A percentile compares a stretch with the other conserved stretches of the same genome.
phyloP scores from a whole-genome alignment of 768 basidiomycete species.

The Trametes punicea region DNA sequence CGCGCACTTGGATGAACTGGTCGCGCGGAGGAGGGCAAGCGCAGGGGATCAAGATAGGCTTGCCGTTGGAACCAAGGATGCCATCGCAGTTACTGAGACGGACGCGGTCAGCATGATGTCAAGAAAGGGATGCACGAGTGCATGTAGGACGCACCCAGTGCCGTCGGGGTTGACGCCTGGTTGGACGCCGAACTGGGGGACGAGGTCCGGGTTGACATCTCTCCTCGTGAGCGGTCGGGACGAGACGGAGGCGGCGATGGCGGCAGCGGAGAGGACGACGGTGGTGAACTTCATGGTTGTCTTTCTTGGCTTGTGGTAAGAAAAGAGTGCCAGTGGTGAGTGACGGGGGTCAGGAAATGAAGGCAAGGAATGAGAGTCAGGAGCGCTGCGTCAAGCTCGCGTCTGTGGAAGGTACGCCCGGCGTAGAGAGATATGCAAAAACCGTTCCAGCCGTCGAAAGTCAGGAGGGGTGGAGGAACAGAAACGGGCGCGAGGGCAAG shows the following conservation, averaged over 20 bases:
- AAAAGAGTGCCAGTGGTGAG: neutral
- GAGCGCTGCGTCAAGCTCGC: slow-evolving; percentile 21
- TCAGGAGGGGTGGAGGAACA: neutral
- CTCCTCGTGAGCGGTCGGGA: slow-evolving; percentile 42
- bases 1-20: slow-evolving; percentile 18
- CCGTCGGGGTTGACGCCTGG: slow-evolving; percentile 33
- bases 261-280: slow-evolving; percentile 30
- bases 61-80: slow-evolving; percentile 14
- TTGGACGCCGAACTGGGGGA: slow-evolving; percentile 32
- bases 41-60: slow-evolving; percentile 35
- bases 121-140: neutral
- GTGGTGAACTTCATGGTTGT: slow-evolving; percentile 35
- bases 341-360: neutral
- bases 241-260: slow-evolving; percentile 36
- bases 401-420: slow-evolving; percentile 16
- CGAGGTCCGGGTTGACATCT: slow-evolving; percentile 41
- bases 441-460: slow-evolving; percentile 12
- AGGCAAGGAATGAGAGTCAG: slow-evolving; percentile 1
- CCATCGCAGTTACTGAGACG: slow-evolving; percentile 26
- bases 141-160: slow-evolving; percentile 22
- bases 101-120: neutral
- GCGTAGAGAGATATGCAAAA: slow-evolving; percentile 16
- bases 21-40: slow-evolving; percentile 34
- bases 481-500: neutral
- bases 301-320: neutral